Base-by-base conservation (phyloP, 2,329 filamentous ascomycete genomes). In the Cladosporium austrohemisphaericum region DNA sequence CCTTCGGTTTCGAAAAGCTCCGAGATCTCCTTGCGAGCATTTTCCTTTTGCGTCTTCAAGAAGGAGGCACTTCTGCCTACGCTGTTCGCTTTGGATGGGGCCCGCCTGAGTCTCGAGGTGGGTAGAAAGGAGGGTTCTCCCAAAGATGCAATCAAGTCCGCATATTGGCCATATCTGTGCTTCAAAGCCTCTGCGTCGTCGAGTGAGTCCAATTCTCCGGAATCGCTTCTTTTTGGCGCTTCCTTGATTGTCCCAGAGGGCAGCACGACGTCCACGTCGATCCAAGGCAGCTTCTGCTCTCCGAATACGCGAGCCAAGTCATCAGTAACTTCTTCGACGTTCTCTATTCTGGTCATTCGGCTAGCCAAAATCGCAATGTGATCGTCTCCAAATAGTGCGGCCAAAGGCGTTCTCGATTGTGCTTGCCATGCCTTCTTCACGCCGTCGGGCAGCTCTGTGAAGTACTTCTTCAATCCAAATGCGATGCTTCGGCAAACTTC, bases 1-100 rank as follows among this genome's bases (percentile, higher is more conserved):
- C 93, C 89, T 67, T 98, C 93, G 0, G 93, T 98, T 61, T 95
- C 88, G 26, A 96, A 81, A 52, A 97, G 72, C 67, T 98, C 93
- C 52, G 81, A 84, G 76, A 98, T 84, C 67, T 95, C 92, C 68
- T 91, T 85, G 32, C 91, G 83, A 57, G 96, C 73, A 45, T 86
- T 86, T 57, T 90, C 79, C 63, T 95, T 94, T 63, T 96, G 88
- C 50, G 86, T 83, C 58, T 83, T 84, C 28, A 84, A 78, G 61
- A 96, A 94, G 0, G 84, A 80, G 59, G 84, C 86, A 59, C 81
- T 87, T 57, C 86, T 79, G 65, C 88, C 93, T 40, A 93, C 72
- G 29, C 88, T 84, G 31, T 84, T 90, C 5, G 91, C 86, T 62
- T 88, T 89, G 5, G 91, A 96, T 2, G 92, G 90, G 2, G 90